Percentiles rank a stretch among this genome's conserved stretches.
Evolutionary conservation across 2,329 filamentous ascomycete species (phyloP).

Genomic region (Akanthomyces uredinophilus): DNA sequence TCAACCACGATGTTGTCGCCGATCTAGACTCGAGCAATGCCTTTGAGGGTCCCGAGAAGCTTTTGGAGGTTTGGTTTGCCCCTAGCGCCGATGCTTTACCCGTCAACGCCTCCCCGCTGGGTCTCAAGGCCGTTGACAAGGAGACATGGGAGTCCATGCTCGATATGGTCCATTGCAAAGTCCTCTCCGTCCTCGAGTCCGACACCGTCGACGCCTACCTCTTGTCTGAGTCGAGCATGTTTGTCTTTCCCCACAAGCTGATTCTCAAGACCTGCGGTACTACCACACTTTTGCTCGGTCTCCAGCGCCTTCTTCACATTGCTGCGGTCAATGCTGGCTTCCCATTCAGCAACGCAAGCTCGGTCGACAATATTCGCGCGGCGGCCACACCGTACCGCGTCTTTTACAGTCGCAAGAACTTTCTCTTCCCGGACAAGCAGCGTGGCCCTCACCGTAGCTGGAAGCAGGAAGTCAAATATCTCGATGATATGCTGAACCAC

Average conservation of each 20-base stretch:
- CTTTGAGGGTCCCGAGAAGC: constrained; percentile 97
- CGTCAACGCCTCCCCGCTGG: constrained; percentile 62
- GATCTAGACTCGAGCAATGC: constrained; percentile 93
- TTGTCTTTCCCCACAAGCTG: constrained; percentile 98
- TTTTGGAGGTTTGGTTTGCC: constrained; percentile 97
- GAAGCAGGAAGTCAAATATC: constrained; percentile 88
- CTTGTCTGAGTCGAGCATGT: constrained; percentile 98
- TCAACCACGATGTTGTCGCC: constrained; percentile 90
- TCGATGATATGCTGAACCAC: constrained; percentile 85
- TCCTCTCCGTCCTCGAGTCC: constrained; percentile 87
- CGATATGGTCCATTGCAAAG: constrained; percentile 97
- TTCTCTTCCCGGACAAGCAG: constrained; percentile 91
- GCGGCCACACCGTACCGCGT: constrained; percentile 89
- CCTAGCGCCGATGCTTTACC: constrained; percentile 71
- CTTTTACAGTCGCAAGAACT: constrained; percentile 99
- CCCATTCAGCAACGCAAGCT: constrained; percentile 66
- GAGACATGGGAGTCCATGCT: constrained; percentile 96
- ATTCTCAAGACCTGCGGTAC: constrained; percentile 98
- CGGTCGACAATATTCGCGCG: constrained; percentile 61
- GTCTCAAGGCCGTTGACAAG: constrained; percentile 77
- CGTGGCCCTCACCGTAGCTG: constrained; percentile 93
- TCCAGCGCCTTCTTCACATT: constrained; percentile 88
- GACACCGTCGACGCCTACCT: constrained; percentile 95
- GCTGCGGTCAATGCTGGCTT: constrained; percentile 87
- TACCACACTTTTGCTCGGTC: constrained; percentile 83